phyloP scores from a whole-genome alignment of 257 asterid species.

The Solanum pinnatisectum region DNA sequence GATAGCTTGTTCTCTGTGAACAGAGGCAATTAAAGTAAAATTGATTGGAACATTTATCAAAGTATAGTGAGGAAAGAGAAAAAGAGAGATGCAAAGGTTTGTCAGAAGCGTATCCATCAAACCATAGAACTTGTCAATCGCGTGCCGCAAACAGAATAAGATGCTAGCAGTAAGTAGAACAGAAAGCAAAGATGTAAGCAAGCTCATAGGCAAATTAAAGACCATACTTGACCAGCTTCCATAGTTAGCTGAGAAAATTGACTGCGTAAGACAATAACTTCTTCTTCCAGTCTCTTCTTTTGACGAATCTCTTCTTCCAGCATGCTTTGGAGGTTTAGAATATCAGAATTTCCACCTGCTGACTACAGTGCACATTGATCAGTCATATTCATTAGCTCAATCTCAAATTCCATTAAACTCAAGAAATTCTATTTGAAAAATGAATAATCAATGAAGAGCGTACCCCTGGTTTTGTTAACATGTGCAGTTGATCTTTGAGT shows the following conservation, averaged over 20 bases:
- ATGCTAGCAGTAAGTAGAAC: neutral
- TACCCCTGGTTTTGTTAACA: constrained; percentile 53
- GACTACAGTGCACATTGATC: constrained; percentile 34
- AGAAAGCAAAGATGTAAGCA: neutral
- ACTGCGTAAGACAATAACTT: constrained; percentile 64
- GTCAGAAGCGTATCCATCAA: neutral
- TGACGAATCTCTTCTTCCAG: constrained; percentile 75
- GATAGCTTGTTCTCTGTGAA: constrained; percentile 49
- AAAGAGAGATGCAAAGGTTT: neutral
- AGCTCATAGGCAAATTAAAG: neutral
- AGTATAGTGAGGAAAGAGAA: neutral
- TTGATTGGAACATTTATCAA: neutral
- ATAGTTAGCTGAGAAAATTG: constrained; percentile 58
- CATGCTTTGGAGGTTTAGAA: constrained; percentile 49
- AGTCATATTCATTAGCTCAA: constrained; percentile 18
- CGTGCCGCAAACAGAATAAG: neutral
- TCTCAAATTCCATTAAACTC: constrained; percentile 7
- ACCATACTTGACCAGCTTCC: constrained; percentile 66
- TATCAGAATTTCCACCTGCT: constrained; percentile 55
- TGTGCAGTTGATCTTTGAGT: constrained; percentile 45
- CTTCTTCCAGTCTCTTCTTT: constrained; percentile 90
- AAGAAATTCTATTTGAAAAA: neutral
- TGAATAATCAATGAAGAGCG: constrained; percentile 3
- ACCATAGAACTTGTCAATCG: neutral
- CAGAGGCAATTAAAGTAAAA: constrained; percentile 2